Conservation (phyloP, 768 basidiomycete genomes). For the Leccinum olivaceopallidum region DNA sequence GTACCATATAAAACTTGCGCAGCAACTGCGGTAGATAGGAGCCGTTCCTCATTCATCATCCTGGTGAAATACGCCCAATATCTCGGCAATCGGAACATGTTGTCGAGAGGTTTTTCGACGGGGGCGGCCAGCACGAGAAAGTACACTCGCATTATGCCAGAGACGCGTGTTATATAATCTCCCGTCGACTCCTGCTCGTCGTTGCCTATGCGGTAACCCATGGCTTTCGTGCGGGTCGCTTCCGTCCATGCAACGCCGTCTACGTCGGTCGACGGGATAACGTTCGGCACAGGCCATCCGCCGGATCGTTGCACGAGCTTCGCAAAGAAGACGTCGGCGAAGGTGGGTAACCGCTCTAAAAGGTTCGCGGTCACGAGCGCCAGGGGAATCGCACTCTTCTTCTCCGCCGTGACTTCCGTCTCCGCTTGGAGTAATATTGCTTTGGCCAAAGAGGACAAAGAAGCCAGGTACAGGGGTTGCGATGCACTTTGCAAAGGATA, state of each 20-base stretch:
- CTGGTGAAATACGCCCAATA: slow-evolving; percentile 76
- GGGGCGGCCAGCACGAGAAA: slow-evolving; percentile 60
- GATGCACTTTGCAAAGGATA: slow-evolving; percentile 31
- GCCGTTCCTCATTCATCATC: slow-evolving; percentile 48
- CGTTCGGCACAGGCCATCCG: slow-evolving; percentile 79
- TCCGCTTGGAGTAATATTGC: slow-evolving; percentile 89
- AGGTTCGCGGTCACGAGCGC: slow-evolving; percentile 71
- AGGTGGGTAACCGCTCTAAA: slow-evolving; percentile 54
- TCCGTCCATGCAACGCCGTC: slow-evolving; percentile 49
- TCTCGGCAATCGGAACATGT: slow-evolving; percentile 59
- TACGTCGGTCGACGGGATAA: slow-evolving; percentile 53
- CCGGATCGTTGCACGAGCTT: slow-evolving; percentile 87
- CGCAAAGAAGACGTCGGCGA: slow-evolving; percentile 78
- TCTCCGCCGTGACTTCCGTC: slow-evolving; percentile 88
- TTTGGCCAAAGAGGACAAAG: slow-evolving; percentile 88
- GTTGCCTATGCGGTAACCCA: slow-evolving; percentile 52
- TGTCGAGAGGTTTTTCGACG: slow-evolving; percentile 39
- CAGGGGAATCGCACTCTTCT: slow-evolving; percentile 80
- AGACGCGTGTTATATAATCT: slow-evolving; percentile 67
- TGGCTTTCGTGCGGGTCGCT: slow-evolving; percentile 45
- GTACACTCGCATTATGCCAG: slow-evolving; percentile 86
- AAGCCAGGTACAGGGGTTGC: slow-evolving; percentile 61
- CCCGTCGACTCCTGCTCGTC: slow-evolving; percentile 51
- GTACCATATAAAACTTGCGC: slow-evolving; percentile 69
- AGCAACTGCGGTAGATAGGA: slow-evolving; percentile 60